Evolutionary conservation across 495 filamentous ascomycete species (phyloP).

Genomic region (Aspergillus nidulans): DNA sequence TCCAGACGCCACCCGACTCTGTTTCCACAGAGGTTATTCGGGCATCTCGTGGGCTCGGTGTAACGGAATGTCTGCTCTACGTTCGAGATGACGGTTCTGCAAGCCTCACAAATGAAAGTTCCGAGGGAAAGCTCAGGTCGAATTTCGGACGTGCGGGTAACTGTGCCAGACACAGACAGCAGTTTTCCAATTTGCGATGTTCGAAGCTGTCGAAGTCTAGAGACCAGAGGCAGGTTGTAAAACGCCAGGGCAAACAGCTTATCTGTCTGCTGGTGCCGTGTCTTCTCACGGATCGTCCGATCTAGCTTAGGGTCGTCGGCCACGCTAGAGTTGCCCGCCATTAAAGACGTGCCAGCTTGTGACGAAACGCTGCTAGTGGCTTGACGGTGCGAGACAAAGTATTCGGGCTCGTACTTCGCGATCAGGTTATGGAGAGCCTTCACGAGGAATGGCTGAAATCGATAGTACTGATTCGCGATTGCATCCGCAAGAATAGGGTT

Average conservation of each 20-base stretch:
- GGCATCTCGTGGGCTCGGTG: conserved; percentile 93
- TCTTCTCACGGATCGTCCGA: conserved; percentile 49
- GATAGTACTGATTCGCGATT: conserved; percentile 86
- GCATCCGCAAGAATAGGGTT: conserved; percentile 75
- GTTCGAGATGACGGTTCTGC: conserved; percentile 73
- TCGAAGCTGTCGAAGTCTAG: conserved; percentile 80
- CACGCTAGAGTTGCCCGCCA: conserved; percentile 55
- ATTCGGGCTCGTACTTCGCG: conserved; percentile 87
- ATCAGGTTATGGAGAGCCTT: conserved; percentile 89
- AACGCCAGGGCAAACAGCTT: conserved; percentile 93
- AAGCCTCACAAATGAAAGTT: conserved; percentile 88
- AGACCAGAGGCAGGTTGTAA: conserved; percentile 94
- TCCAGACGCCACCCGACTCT: conserved; percentile 87
- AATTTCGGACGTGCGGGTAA: conserved; percentile 94
- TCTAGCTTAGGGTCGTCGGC: conserved; percentile 48
- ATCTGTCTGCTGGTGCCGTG: conserved; percentile 91
- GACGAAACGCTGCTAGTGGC: conserved; percentile 57
- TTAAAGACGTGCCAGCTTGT: conserved; percentile 62
- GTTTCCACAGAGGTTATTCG: conserved; percentile 87
- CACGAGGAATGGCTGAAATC: conserved; percentile 89
- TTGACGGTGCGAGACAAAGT: conserved; percentile 85
- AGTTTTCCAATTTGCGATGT: conserved; percentile 90
- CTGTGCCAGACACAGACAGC: conserved; percentile 91
- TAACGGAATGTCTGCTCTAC: conserved; percentile 98
- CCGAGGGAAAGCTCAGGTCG: conserved; percentile 87